Evolutionary conservation across 106 monocot species (phyloP).

Genomic region (Acanthochlamys bracteata): DNA sequence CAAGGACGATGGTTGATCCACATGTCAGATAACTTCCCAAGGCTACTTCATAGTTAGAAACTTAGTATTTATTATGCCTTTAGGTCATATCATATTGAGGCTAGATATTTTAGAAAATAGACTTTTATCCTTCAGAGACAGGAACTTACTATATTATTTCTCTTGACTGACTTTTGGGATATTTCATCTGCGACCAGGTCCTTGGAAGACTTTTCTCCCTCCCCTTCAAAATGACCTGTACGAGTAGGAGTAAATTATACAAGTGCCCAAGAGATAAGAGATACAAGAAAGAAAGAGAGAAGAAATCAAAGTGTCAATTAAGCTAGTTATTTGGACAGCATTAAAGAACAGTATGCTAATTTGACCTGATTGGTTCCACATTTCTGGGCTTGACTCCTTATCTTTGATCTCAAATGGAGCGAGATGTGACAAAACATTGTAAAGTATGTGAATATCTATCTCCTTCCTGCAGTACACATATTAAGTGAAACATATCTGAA

Average conservation of each 20-base stretch:
- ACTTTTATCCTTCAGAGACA: no score
- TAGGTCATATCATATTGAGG: no score
- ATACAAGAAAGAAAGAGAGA: no score
- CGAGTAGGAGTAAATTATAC: neutral
- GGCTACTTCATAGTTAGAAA: no score
- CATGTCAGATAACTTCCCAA: no score
- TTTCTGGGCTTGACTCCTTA: slow-evolving; percentile 35
- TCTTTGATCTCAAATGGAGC: slow-evolving; percentile 34
- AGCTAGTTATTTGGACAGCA: no score
- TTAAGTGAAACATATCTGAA: no score
- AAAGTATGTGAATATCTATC: slow-evolving; percentile 23
- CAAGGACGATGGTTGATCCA: no score
- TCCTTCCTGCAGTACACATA: slow-evolving; percentile 13
- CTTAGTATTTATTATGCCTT: no score
- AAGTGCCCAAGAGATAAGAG: no score
- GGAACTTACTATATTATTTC: slow-evolving; percentile 21
- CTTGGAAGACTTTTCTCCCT: slow-evolving; percentile 24
- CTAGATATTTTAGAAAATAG: no score
- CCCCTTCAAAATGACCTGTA: slow-evolving; percentile 13
- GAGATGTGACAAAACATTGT: slow-evolving; percentile 39
- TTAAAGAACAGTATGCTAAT: neutral
- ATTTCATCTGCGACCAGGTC: slow-evolving; percentile 10
- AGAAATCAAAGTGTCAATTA: no score
- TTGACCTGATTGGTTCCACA: slow-evolving; percentile 63
- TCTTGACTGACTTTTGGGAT: slow-evolving; percentile 11